Evolutionary conservation across 768 basidiomycete species (phyloP).

Genomic region (Mycena rosella): DNA sequence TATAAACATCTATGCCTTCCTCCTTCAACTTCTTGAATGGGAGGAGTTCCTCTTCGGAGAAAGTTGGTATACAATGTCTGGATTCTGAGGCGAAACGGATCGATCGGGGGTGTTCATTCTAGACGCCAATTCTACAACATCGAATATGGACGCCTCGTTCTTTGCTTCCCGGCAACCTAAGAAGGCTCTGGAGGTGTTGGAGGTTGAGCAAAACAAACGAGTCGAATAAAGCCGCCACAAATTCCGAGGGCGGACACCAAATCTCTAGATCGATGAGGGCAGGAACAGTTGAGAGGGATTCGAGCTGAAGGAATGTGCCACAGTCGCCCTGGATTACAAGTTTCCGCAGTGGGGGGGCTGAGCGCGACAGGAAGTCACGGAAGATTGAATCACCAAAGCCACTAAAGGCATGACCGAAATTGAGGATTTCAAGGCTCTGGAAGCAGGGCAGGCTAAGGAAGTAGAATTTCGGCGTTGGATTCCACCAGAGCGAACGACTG

Average conservation of each 20-base stretch:
- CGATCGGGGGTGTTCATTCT: not conserved
- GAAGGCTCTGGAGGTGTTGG: slow-evolving; percentile 9
- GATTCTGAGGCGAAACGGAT: slow-evolving; percentile 1
- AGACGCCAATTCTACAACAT: not conserved
- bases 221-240: not conserved
- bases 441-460: not conserved
- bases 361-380: not conserved
- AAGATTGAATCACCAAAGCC: not conserved
- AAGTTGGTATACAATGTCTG: not conserved
- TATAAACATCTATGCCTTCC: not conserved
- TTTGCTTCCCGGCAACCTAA: not conserved
- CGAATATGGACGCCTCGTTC: not conserved
- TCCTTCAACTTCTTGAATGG: not conserved
- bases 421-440: not conserved
- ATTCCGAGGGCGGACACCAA: not conserved
- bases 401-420: not conserved
- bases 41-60: not conserved
- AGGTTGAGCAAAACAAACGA: not conserved
- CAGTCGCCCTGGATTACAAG: not conserved
- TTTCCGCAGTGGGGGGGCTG: not conserved
- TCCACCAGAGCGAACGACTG: slow-evolving; percentile 8
- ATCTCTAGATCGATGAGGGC: slow-evolving; percentile 15
- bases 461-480: not conserved
- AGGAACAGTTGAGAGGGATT: not conserved
- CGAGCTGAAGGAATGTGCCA: not conserved